Evolutionary conservation across 805 yeast species (phyloP).

Genomic region (Aciculoconidium aculeatum): DNA sequence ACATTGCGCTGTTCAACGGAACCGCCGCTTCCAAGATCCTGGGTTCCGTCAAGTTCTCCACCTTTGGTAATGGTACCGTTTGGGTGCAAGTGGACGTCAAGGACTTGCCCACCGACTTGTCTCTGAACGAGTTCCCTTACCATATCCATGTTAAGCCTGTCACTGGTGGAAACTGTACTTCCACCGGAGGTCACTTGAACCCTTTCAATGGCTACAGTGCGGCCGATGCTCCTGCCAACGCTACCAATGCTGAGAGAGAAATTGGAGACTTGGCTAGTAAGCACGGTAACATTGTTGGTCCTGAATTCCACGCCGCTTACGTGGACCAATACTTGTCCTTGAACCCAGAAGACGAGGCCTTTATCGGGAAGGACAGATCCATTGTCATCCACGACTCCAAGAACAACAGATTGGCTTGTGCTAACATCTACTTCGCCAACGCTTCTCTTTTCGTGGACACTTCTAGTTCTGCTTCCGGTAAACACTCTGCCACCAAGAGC

Average conservation of each 20-base stretch:
- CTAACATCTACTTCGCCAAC: conserved; percentile 27
- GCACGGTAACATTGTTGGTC: conserved; percentile 28
- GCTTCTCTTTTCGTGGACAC: too few relatives aligned
- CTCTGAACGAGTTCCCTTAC: conserved; percentile 36
- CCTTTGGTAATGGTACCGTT: conserved; percentile 28
- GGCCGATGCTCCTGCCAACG: conserved; percentile 14
- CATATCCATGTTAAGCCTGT: conserved; percentile 34
- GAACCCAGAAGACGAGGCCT: conserved; percentile 14
- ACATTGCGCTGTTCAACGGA: conserved; percentile 23
- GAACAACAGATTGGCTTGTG: conserved; percentile 32
- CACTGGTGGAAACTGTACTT: conserved; percentile 25
- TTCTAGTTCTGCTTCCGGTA: too few relatives aligned
- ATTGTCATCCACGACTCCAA: conserved; percentile 32
- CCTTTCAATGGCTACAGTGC: conserved; percentile 30
- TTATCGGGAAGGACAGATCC: conserved; percentile 22
- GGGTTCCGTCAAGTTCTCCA: conserved; percentile 26
- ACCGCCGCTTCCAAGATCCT: conserved; percentile 13
- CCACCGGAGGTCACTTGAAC: conserved; percentile 30
- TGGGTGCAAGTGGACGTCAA: conserved; percentile 25
- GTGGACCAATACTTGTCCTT: conserved; percentile 18
- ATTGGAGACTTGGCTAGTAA: conserved; percentile 37
- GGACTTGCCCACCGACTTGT: conserved; percentile 21
- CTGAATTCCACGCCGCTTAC: conserved; percentile 16
- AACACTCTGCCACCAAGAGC: too few relatives aligned
- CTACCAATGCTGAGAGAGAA: conserved; percentile 17